Evolutionary conservation across 768 basidiomycete genomes (phyloP).

Genomic region (Podaxis sp.): DNA sequence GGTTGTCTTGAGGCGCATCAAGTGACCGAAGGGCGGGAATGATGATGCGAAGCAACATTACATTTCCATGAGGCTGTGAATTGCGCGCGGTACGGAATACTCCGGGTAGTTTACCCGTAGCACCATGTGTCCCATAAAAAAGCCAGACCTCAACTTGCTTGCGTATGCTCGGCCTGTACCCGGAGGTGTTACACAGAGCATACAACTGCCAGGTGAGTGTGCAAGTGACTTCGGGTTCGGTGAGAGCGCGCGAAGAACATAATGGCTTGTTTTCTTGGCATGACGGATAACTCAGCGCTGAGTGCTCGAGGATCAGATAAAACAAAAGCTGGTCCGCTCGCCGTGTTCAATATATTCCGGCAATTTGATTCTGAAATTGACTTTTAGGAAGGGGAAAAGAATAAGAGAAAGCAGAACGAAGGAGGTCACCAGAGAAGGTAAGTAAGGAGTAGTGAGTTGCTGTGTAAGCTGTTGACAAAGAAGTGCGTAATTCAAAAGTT

Average conservation of each 20-base stretch:
- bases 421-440: slow-evolving; percentile 12
- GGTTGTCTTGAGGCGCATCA: slow-evolving; percentile 15
- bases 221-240: neutral
- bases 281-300: neutral
- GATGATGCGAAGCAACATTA: neutral
- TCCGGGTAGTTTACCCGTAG: slow-evolving; percentile 6
- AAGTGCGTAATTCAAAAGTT: neutral
- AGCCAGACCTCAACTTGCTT: neutral
- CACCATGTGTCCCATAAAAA: neutral
- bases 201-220: neutral
- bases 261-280: neutral
- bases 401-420: neutral
- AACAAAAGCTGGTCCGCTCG: slow-evolving; percentile 1
- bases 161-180: neutral
- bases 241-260: neutral
- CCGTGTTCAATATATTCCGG: neutral
- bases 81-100: neutral
- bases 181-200: neutral
- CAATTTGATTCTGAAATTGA: neutral
- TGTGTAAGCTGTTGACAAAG: neutral
- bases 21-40: slow-evolving; percentile 10
- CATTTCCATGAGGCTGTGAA: neutral
- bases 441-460: neutral
- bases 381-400: neutral
- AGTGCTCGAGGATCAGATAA: neutral